Base-by-base conservation (phyloP, 306 rosid genomes). In the Leucaena leucocephala region DNA sequence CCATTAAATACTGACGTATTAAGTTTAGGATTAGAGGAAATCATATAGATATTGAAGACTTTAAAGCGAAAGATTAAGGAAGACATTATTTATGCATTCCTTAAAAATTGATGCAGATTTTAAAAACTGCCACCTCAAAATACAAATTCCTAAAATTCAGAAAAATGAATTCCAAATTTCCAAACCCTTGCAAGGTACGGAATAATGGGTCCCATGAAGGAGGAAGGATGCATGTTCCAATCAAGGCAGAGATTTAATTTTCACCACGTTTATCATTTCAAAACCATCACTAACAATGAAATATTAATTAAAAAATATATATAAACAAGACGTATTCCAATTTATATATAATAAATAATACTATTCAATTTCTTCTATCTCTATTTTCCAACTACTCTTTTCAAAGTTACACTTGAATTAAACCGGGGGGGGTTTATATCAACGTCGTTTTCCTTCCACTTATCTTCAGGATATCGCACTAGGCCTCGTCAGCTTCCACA, bases 401-500 rank as follows among this genome's bases (percentile, higher is more conserved):
- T 17, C 59, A 17, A 49, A 52, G 59, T 15, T 52, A 6, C 59
- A 52, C 13, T 27, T 27, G 27, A 27, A 46, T 46, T 4, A 13
- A 6, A 17, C 21, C 6, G 65, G 38, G 2, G 36, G n/a, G n/a
- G n/a, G n/a, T n/a, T 9, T 8, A 10, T 58, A 4, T 22, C 6
- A 1, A 27, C 12, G 38, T 61, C 67, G 5, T 5, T 61, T 61
- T 13, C 8, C 67, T 33, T 34, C 67, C 67, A 33, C 67, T 61
- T 61, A 84, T 76, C 52, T 72, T 6, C 42, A 19, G 52, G 35
- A 42, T 40, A 27, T 40, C 8, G 36, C 72, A 9, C 6, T 13
- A 36, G 36, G 22, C 69, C 40, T 69, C 22, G 48, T 85, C 76
- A 82, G 39, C 85, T 72, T 88, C 92, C 91, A 90, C 89, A 79